Percentiles rank a stretch among this genome's conserved stretches.
phyloP scores from a whole-genome alignment of 345 rosid species.

The Adansonia digitata region DNA sequence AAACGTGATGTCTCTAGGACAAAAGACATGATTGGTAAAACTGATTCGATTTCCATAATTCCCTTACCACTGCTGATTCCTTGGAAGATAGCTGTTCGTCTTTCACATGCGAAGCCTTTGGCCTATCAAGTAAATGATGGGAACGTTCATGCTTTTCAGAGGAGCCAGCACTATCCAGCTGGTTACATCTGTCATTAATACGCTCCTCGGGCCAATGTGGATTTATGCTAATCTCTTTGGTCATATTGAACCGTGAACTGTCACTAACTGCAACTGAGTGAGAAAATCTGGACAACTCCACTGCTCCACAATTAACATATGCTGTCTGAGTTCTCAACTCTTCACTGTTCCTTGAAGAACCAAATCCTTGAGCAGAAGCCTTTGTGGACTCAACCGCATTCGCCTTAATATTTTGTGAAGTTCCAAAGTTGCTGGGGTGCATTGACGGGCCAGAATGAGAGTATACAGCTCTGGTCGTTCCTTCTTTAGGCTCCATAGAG shows the following conservation, averaged over 20 bases:
- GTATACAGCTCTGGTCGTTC: slow-evolving; percentile 19
- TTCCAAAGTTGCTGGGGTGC: slow-evolving; percentile 17
- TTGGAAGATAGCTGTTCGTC: slow-evolving; percentile 24
- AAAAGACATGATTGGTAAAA: slow-evolving; percentile 2
- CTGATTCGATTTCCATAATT: neutral
- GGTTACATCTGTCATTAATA: slow-evolving; percentile 13
- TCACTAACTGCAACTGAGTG: slow-evolving; percentile 80
- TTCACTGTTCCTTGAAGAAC: slow-evolving; percentile 29
- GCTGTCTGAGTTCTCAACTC: slow-evolving; percentile 49
- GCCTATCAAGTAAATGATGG: slow-evolving; percentile 37
- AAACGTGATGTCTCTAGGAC: neutral
- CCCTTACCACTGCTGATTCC: slow-evolving; percentile 37
- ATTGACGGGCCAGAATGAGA: slow-evolving; percentile 28
- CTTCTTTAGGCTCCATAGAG: slow-evolving; percentile 40
- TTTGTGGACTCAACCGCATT: slow-evolving; percentile 28
- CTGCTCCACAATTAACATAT: slow-evolving; percentile 35
- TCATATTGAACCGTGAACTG: slow-evolving; percentile 45
- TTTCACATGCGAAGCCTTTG: slow-evolving; percentile 32
- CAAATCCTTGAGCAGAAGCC: slow-evolving; percentile 18
- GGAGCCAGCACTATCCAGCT: slow-evolving; percentile 28
- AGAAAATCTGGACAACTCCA: slow-evolving; percentile 59
- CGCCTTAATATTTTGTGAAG: slow-evolving; percentile 26
- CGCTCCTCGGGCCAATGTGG: slow-evolving; percentile 44
- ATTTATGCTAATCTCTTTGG: slow-evolving; percentile 32
- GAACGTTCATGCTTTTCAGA: slow-evolving; percentile 41